These are phyloP conservation scores for Cicer yamashitae DNA, from an alignment of 306 rosid genomes.

Conservation along the genomic window DNA sequence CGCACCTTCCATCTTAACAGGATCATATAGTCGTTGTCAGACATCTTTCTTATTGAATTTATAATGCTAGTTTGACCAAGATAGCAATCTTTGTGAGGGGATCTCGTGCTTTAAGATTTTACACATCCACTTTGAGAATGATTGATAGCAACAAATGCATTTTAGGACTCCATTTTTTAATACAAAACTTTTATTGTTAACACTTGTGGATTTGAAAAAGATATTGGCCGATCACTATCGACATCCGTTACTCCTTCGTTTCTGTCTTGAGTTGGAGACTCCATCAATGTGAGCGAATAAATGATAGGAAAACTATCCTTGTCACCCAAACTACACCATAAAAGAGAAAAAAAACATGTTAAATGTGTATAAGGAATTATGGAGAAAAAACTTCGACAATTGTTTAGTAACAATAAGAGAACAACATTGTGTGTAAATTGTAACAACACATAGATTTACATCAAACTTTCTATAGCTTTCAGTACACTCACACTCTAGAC, in stretches of 20 bases:
- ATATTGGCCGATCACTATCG: background rate
- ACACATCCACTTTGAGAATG: background rate
- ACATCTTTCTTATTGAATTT: slow-evolving; percentile 24
- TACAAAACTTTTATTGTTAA: too few species aligned
- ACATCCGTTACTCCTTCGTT: background rate
- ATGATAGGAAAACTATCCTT: background rate
- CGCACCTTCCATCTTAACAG: background rate
- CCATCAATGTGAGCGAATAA: background rate
- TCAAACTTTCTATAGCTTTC: too few species aligned
- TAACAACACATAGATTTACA: too few species aligned
- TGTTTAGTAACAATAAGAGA: too few species aligned
- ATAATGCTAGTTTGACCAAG: slow-evolving; percentile 22
- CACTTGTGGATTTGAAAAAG: background rate
- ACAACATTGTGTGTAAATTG: too few species aligned
- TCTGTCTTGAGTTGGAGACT: background rate
- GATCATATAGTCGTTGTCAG: slow-evolving; percentile 14
- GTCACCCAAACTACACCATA: too few species aligned
- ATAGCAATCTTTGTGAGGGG: slow-evolving; percentile 8
- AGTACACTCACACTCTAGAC: too few species aligned
- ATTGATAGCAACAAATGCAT: slow-evolving; percentile 15
- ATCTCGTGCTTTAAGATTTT: slow-evolving; percentile 8
- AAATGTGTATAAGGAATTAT: too few species aligned
- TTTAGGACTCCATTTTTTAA: background rate
- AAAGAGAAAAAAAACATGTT: too few species aligned
- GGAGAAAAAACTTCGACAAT: too few species aligned